Evolutionary conservation across 116 monocot species (phyloP).

Genomic region (Cymodocea nodosa): DNA sequence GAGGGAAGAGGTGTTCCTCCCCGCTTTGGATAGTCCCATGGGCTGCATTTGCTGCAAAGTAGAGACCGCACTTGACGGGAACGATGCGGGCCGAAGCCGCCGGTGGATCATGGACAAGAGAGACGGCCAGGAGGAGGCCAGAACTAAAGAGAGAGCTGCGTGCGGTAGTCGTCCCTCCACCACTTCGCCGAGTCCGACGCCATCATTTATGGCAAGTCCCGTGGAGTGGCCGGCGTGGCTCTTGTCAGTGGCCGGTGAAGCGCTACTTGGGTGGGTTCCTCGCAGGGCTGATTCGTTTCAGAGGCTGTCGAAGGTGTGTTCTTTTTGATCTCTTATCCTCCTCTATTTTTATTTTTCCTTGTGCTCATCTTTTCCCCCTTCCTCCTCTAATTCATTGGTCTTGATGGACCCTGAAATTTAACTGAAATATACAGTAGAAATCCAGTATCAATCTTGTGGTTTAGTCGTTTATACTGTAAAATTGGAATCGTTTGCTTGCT

Average conservation of each 20-base stretch:
- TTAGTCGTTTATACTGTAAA: no score
- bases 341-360: not conserved
- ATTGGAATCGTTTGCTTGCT: no score
- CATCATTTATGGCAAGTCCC: constrained; percentile 1
- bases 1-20: no score
- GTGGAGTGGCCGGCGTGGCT: constrained; percentile 48
- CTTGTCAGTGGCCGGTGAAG: constrained; percentile 34
- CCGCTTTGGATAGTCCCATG: no score
- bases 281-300: constrained; percentile 43
- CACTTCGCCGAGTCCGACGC: not conserved
- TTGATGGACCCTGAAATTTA: not conserved
- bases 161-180: not conserved
- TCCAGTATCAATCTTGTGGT: no score
- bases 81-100: no score
- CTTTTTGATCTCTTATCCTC: not conserved
- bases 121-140: no score
- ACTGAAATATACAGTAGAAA: not conserved
- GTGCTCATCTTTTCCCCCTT: not conserved
- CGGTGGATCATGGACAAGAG: no score
- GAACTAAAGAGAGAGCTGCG: no score
- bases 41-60: no score
- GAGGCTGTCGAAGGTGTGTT: constrained; percentile 44
- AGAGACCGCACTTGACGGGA: no score
- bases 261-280: constrained; percentile 27
- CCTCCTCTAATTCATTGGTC: not conserved